A percentile compares a stretch with the other conserved stretches of the same genome.
Conservation (phyloP, 2,329 filamentous ascomycete species). For the Salinomyces thailandicus region DNA sequence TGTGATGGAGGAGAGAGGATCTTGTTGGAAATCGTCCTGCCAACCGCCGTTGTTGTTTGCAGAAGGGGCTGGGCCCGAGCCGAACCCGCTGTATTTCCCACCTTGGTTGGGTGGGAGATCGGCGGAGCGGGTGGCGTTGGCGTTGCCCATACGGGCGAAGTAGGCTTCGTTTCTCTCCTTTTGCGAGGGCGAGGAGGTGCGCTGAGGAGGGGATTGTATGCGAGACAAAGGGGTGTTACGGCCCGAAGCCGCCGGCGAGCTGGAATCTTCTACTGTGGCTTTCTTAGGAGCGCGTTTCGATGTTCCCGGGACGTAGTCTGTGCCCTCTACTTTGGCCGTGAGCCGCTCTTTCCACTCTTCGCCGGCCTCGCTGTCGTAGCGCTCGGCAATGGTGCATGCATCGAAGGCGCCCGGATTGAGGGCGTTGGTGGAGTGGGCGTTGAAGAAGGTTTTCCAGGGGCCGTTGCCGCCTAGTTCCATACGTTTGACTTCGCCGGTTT, state of each 20-base stretch:
- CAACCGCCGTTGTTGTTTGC: slow-evolving; percentile 45
- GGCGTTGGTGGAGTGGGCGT: slow-evolving; percentile 41
- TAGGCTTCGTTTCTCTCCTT: slow-evolving; percentile 72
- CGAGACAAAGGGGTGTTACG: slow-evolving; percentile 17
- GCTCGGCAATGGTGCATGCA: slow-evolving; percentile 77
- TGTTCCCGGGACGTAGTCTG: slow-evolving; percentile 61
- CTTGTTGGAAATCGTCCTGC: slow-evolving; percentile 81
- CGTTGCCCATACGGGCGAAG: slow-evolving; percentile 73
- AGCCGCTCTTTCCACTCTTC: slow-evolving; percentile 93
- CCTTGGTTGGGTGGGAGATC: slow-evolving; percentile 76
- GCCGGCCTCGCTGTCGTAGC: slow-evolving; percentile 80
- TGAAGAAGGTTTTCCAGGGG: slow-evolving; percentile 78
- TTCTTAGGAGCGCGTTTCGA: slow-evolving; percentile 8
- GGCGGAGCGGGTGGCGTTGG: slow-evolving; percentile 67
- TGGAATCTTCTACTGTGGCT: slow-evolving; percentile 11
- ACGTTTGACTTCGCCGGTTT: slow-evolving; percentile 78
- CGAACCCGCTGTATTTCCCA: slow-evolving; percentile 86
- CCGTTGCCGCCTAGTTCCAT: slow-evolving; percentile 91
- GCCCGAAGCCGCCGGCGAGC: slow-evolving; percentile 14
- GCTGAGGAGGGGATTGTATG: slow-evolving; percentile 13
- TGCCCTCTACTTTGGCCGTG: slow-evolving; percentile 75
- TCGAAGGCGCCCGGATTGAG: slow-evolving; percentile 54
- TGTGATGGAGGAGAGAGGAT: slow-evolving; percentile 76
- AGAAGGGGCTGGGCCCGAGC: slow-evolving; percentile 54
- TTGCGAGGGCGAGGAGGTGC: slow-evolving; percentile 24